Percentiles rank a stretch among this genome's conserved stretches.
These are phyloP conservation scores for Komagataella phaffii DNA, from an alignment of 805 yeast genomes.

Conservation along the genomic window DNA sequence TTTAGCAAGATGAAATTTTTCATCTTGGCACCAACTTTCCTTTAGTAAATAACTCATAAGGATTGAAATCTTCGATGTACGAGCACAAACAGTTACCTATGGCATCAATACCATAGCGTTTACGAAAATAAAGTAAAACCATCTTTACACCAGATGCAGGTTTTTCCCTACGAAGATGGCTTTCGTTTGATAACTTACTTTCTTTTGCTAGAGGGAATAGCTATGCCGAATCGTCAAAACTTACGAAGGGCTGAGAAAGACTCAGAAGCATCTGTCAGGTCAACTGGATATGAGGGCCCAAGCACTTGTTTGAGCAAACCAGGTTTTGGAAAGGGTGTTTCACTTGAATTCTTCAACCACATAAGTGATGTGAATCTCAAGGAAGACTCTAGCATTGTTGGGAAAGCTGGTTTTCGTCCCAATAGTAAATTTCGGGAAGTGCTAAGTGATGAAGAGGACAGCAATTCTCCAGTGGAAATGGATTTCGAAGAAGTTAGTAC, in stretches of 20 bases:
- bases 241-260: neutral
- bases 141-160: neutral
- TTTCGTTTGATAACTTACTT: no score
- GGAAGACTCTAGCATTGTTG: conserved; percentile 1
- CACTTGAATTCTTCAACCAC: neutral
- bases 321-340: neutral
- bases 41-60: neutral
- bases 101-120: neutral
- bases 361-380: neutral
- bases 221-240: neutral
- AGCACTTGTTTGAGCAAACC: neutral
- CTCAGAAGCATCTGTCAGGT: neutral
- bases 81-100: neutral
- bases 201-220: no score
- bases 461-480: conserved; percentile 9
- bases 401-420: neutral
- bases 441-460: conserved; percentile 11
- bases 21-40: neutral
- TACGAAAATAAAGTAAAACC: neutral
- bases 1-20: neutral
- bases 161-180: neutral
- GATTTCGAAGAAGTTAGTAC: conserved; percentile 3
- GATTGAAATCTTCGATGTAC: neutral
- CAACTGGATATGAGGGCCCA: neutral
- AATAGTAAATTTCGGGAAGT: conserved; percentile 5